Evolutionary conservation across 1,284 basidiomycete species (phyloP).

Genomic region (Papiliotrema laurentii): DNA sequence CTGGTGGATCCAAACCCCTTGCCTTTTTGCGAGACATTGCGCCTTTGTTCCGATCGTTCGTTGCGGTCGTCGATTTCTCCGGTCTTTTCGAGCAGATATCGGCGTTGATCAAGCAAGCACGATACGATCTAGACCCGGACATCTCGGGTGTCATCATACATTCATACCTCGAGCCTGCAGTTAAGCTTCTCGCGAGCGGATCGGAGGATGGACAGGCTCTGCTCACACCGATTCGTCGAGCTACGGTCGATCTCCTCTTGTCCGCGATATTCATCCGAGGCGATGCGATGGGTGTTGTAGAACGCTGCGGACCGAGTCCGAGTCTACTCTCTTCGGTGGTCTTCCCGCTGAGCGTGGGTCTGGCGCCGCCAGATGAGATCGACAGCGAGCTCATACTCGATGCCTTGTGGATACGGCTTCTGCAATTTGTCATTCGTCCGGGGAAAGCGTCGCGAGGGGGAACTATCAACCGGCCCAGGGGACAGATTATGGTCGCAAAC

Average conservation of each 20-base stretch:
- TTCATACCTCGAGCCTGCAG: slow-evolving; percentile 58
- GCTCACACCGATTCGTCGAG: slow-evolving; percentile 51
- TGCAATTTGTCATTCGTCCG: slow-evolving; percentile 55
- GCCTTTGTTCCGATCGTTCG: slow-evolving; percentile 57
- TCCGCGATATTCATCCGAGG: slow-evolving; percentile 56
- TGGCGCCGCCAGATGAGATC: slow-evolving; percentile 56
- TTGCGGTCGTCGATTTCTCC: slow-evolving; percentile 59
- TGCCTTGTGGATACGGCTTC: slow-evolving; percentile 61
- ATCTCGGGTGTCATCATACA: slow-evolving; percentile 58
- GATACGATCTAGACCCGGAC: slow-evolving; percentile 54
- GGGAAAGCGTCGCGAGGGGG: slow-evolving; percentile 29
- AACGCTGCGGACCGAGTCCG: slow-evolving; percentile 56
- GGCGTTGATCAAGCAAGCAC: slow-evolving; percentile 52
- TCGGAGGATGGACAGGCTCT: slow-evolving; percentile 56
- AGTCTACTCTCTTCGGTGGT: slow-evolving; percentile 57
- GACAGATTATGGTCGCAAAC: slow-evolving; percentile 14
- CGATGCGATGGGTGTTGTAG: slow-evolving; percentile 59
- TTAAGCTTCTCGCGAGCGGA: slow-evolving; percentile 55
- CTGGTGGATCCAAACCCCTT: slow-evolving; percentile 46
- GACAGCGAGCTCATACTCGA: slow-evolving; percentile 50
- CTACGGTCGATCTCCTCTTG: slow-evolving; percentile 57
- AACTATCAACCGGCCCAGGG: background rate
- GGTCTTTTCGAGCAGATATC: slow-evolving; percentile 58
- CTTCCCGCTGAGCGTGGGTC: slow-evolving; percentile 58
- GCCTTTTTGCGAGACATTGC: slow-evolving; percentile 58